Conservation (phyloP, 108 stramenopile genomes). For the Discostella stelligeroides region DNA sequence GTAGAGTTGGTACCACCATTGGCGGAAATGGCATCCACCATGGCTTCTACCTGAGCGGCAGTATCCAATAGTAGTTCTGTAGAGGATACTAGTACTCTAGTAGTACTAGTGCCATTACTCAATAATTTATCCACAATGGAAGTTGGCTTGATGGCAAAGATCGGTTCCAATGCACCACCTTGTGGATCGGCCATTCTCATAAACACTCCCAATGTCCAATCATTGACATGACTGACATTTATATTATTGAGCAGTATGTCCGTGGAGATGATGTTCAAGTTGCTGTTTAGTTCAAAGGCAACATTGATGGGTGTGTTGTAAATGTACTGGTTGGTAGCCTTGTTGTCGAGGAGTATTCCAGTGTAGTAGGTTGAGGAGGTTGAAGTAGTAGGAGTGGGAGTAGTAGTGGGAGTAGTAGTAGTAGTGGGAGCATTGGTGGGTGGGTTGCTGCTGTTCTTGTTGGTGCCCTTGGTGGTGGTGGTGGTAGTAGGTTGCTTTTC, state of each 20-base stretch:
- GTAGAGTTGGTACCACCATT: neutral
- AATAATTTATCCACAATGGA: neutral
- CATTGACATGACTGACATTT: neutral
- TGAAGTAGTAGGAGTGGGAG: neutral
- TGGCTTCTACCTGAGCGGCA: too few species aligned
- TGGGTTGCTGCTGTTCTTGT: too few species aligned
- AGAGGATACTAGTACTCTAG: too few species aligned
- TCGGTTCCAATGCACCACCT: conserved; percentile 10
- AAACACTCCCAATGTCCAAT: conserved; percentile 16
- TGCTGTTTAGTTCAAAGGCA: conserved; percentile 4
- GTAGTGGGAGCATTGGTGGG: too few species aligned
- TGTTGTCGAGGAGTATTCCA: neutral
- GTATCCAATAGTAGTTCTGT: too few species aligned
- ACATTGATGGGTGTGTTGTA: neutral
- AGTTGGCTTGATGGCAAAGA: neutral
- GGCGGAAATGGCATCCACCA: too few species aligned
- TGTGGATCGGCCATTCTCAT: conserved; percentile 41
- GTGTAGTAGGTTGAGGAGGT: neutral
- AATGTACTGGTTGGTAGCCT: neutral
- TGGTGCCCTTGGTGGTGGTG: neutral
- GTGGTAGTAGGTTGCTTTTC: neutral
- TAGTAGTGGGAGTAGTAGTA: too few species aligned
- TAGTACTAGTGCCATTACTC: too few species aligned
- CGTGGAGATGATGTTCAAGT: neutral
- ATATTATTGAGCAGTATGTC: neutral